Base-by-base conservation (phyloP, 805 yeast genomes). In the Maudiozyma saulgeensis region DNA sequence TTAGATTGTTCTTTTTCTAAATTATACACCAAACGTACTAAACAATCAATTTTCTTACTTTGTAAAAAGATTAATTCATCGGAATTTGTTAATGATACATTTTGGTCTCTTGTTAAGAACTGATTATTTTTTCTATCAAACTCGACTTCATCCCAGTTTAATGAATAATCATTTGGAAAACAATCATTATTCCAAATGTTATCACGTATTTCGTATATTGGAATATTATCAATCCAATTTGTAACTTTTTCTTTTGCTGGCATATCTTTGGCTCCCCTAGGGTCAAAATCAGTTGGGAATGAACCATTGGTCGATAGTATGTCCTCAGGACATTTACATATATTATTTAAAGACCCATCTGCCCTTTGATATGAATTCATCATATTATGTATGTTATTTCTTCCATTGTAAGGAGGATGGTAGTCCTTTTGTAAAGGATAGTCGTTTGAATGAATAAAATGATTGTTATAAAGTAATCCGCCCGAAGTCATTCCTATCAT, bases 221-320 rank as follows among this genome's bases (percentile, higher is more conserved):
- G 90, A 3, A 85, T 74, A 28, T 72, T 70, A 3, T 68, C 67
- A 35, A 85, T 74, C 93, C 93, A 85, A 6, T 62, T 67, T 38
- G 71, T 70, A 0, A 85, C 85, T 57, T 84, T 85, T 57, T 85
- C 91, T 44, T 66, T 69, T 53, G 74, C 77, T 1, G 80, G 73
- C 89, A 85, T 84, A 61, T 79, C 81, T 8, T 75, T 67, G 2
- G 80, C 79, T 31, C 66, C 65, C 57, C 87, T 71, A 12, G 91
- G 91, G 51, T 82, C 75, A 59, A 84, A 83, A 13, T 59, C 57
- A 0, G 68, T 52, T 1, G 84, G 82, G 47, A 78, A 72, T 9
- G 55, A 47, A 11, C 50, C 53, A 11, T 51, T 35, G 4, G 18
- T n/a, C 15, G 38, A 8, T 7, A 53, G 13, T 26, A 44, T 35